These are phyloP conservation scores for Hypoxylon trugodes DNA, from an alignment of 495 filamentous ascomycete species.

Conservation along the genomic window DNA sequence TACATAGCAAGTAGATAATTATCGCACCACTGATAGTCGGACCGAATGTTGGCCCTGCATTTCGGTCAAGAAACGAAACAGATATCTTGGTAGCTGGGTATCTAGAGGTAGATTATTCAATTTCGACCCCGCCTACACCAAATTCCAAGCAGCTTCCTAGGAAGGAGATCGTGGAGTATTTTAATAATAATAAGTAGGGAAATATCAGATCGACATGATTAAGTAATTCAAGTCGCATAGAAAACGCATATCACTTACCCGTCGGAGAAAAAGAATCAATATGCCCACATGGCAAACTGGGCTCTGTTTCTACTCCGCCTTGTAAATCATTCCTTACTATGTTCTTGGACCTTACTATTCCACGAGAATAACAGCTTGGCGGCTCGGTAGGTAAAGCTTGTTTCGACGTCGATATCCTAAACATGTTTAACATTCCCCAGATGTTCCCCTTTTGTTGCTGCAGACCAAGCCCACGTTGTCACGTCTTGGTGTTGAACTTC, in stretches of 20 bases:
- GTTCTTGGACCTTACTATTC: too few relatives aligned
- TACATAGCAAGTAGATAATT: neutral
- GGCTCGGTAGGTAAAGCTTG: constrained; percentile 27
- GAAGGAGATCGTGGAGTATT: neutral
- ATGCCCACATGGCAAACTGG: constrained; percentile 22
- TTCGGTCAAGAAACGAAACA: neutral
- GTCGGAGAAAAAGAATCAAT: neutral
- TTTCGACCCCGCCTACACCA: neutral
- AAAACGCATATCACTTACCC: constrained; percentile 17
- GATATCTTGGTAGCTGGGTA: too few relatives aligned
- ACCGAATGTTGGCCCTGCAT: constrained; percentile 21
- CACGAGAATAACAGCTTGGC: constrained; percentile 27
- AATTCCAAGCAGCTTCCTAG: neutral
- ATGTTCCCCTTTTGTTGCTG: neutral
- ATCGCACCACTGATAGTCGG: constrained; percentile 7
- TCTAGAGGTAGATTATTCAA: neutral
- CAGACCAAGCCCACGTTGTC: neutral
- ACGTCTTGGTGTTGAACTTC: neutral
- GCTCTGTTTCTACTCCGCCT: constrained; percentile 11
- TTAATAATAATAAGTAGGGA: too few relatives aligned
- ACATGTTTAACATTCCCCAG: neutral
- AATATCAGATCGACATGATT: too few relatives aligned
- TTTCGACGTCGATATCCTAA: constrained; percentile 28
- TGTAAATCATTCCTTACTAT: constrained; percentile 31
- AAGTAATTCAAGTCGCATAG: too few relatives aligned